Evolutionary conservation across 768 basidiomycete genomes (phyloP).

Genomic region (Tubosaeta sp.): DNA sequence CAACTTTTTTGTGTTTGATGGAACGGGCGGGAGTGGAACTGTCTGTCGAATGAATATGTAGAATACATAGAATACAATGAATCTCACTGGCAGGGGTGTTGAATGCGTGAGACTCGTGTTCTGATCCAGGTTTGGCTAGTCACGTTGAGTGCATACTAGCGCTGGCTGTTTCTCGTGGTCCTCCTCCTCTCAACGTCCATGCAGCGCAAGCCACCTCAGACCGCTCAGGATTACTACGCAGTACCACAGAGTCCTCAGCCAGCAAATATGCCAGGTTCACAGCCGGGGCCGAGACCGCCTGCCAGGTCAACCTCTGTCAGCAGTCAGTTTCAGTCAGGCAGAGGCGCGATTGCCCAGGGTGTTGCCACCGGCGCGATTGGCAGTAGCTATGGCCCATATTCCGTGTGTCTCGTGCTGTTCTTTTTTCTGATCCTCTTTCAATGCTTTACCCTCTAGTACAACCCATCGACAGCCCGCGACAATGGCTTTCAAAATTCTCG

Average conservation of each 20-base stretch:
- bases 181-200: conserved; percentile 22
- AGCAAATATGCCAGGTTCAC: conserved; percentile 27
- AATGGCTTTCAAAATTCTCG: conserved; percentile 47
- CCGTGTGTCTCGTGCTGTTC: conserved; percentile 44
- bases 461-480: conserved; percentile 41
- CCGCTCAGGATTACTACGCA: conserved; percentile 56
- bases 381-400: conserved; percentile 80
- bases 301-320: conserved; percentile 26
- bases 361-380: conserved; percentile 81
- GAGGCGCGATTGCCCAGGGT: conserved; percentile 63
- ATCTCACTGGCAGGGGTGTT: background rate
- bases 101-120: conserved; percentile 1
- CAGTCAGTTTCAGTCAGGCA: conserved; percentile 33
- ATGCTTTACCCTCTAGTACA: conserved; percentile 42
- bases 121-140: conserved; percentile 19
- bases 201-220: conserved; percentile 42
- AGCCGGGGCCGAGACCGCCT: conserved; percentile 21
- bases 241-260: conserved; percentile 61
- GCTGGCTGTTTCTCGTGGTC: conserved; percentile 7
- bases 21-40: conserved; percentile 70
- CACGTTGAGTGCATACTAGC: conserved; percentile 18
- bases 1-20: conserved; percentile 90
- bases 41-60: conserved; percentile 54
- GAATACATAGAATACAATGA: background rate
- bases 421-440: background rate